These are phyloP conservation scores for Pugionium cornutum DNA, from an alignment of 345 rosid species.

Conservation along the genomic window DNA sequence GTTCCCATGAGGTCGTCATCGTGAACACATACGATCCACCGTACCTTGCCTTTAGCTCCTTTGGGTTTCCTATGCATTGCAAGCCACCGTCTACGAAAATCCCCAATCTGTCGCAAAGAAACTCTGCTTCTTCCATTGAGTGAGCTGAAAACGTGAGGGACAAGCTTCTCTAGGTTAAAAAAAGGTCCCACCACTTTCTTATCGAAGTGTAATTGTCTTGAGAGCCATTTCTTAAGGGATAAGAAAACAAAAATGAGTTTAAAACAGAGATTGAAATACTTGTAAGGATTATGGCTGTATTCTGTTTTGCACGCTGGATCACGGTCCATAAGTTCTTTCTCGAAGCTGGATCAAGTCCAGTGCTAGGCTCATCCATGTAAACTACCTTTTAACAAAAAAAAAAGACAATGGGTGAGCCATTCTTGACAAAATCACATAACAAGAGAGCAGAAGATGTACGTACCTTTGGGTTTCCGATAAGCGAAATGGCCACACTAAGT, in stretches of 20 bases:
- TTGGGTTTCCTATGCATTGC: constrained; percentile 91
- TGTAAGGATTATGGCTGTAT: constrained; percentile 85
- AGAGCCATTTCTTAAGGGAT: background rate
- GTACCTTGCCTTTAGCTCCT: constrained; percentile 79
- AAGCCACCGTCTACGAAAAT: constrained; percentile 84
- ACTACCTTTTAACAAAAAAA: constrained; percentile 58
- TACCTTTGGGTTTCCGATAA: constrained; percentile 92
- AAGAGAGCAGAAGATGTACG: constrained; percentile 11
- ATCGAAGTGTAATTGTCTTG: background rate
- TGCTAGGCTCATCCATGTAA: constrained; percentile 98
- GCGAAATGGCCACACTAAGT: constrained; percentile 94
- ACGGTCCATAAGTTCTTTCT: constrained; percentile 87
- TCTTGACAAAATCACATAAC: constrained; percentile 1
- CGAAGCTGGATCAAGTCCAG: constrained; percentile 96
- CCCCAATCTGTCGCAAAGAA: constrained; percentile 80
- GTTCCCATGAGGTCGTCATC: constrained; percentile 60
- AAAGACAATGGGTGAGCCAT: background rate
- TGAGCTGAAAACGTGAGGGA: constrained; percentile 49
- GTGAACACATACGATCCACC: constrained; percentile 87
- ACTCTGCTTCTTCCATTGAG: constrained; percentile 99
- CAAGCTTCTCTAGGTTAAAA: constrained; percentile 25
- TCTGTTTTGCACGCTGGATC: constrained; percentile 75
- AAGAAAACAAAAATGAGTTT: background rate
- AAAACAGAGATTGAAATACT: constrained; percentile 37
- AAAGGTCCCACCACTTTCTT: background rate